Evolutionary conservation across 352 stramenopile genomes (phyloP).

Genomic region (Phytophthora ohioensis): DNA sequence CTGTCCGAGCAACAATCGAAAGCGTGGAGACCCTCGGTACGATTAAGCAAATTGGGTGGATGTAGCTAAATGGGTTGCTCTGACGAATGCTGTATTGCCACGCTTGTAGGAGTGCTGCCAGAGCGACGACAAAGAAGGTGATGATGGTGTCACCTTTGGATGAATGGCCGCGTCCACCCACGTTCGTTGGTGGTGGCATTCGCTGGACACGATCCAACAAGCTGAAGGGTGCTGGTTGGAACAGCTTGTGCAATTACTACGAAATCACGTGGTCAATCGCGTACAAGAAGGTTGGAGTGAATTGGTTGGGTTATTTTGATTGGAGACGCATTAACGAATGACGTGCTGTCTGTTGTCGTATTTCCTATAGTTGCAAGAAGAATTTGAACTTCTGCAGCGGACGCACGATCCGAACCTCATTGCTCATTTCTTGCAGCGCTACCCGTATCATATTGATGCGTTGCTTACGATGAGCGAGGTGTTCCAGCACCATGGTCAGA

Average conservation of each 20-base stretch:
- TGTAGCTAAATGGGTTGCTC: background rate
- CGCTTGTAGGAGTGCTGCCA: conserved; percentile 54
- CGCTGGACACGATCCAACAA: conserved; percentile 88
- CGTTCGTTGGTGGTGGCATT: conserved; percentile 87
- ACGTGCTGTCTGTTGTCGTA: conserved; percentile 1
- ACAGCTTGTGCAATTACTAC: conserved; percentile 79
- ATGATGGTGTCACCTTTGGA: conserved; percentile 80
- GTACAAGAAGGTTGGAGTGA: conserved; percentile 79
- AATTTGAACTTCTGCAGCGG: conserved; percentile 84
- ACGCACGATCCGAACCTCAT: conserved; percentile 89
- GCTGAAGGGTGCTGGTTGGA: conserved; percentile 70
- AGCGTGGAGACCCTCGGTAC: conserved; percentile 70
- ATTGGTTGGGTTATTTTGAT: background rate
- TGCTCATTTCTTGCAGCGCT: conserved; percentile 79
- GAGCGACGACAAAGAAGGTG: conserved; percentile 78
- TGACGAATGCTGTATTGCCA: conserved; percentile 10
- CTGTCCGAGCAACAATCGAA: conserved; percentile 49
- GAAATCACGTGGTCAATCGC: conserved; percentile 88
- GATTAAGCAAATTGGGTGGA: background rate
- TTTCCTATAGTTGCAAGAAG: conserved; percentile 66
- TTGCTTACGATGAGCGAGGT: conserved; percentile 89
- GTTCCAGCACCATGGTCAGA: conserved; percentile 89
- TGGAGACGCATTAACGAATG: background rate
- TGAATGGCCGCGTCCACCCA: conserved; percentile 86
- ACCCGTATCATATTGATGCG: conserved; percentile 88